These are phyloP conservation scores for Acer saccharum DNA, from an alignment of 345 rosid species.

Conservation along the genomic window DNA sequence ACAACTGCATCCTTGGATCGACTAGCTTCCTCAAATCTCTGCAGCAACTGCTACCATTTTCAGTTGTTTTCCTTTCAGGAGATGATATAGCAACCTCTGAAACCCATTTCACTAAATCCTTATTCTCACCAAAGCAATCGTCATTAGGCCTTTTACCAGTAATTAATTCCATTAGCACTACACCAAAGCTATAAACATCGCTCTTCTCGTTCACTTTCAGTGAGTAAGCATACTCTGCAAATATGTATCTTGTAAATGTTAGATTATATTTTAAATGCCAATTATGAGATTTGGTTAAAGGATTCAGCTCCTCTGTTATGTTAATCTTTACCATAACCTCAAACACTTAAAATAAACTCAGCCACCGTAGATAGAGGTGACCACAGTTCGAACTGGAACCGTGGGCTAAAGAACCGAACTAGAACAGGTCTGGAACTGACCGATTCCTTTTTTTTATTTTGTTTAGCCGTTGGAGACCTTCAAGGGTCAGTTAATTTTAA, in stretches of 20 bases:
- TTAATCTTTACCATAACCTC: too few species aligned
- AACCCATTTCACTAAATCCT: slow-evolving; percentile 58
- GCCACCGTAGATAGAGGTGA: too few species aligned
- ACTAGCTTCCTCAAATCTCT: slow-evolving; percentile 33
- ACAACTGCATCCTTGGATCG: slow-evolving; percentile 51
- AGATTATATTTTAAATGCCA: not conserved
- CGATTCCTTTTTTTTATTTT: too few species aligned
- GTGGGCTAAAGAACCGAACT: too few species aligned
- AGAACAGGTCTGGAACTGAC: too few species aligned
- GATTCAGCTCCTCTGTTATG: too few species aligned
- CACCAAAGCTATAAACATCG: slow-evolving; percentile 77
- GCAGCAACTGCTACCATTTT: not conserved
- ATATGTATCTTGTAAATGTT: not conserved
- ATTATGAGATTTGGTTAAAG: too few species aligned
- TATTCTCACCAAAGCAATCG: slow-evolving; percentile 53
- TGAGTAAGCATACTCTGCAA: slow-evolving; percentile 68
- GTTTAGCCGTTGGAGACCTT: too few species aligned
- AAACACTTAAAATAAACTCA: too few species aligned
- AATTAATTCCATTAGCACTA: slow-evolving; percentile 61
- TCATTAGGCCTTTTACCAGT: slow-evolving; percentile 72
- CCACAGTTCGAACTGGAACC: too few species aligned
- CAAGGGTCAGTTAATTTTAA: too few species aligned
- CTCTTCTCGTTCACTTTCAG: slow-evolving; percentile 55
- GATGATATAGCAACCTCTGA: slow-evolving; percentile 37
- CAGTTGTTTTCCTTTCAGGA: not conserved